Conservation (phyloP, 495 filamentous ascomycete species). For the Amorphotheca resinae region DNA sequence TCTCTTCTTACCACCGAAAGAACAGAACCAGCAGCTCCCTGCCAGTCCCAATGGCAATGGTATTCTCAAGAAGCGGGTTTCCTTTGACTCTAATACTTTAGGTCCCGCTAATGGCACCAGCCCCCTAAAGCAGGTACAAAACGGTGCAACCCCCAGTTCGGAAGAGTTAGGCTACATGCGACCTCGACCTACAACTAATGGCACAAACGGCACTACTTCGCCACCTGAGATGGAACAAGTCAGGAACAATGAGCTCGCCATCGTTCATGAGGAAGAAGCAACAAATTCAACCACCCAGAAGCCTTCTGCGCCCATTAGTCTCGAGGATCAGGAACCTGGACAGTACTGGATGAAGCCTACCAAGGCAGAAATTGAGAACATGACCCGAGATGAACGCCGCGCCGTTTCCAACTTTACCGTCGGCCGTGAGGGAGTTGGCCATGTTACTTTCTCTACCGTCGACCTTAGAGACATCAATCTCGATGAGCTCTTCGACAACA, state of each 20-base stretch:
- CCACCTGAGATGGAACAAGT: conserved; percentile 59
- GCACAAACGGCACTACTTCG: conserved; percentile 29
- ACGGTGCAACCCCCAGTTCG: conserved; percentile 38
- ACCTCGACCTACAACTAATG: conserved; percentile 30
- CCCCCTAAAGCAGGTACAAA: conserved; percentile 26
- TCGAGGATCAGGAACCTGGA: conserved; percentile 47
- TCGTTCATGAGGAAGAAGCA: conserved; percentile 60
- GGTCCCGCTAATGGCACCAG: conserved; percentile 32
- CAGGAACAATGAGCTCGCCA: conserved; percentile 61
- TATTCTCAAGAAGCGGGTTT: conserved; percentile 72
- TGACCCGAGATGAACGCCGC: conserved; percentile 62
- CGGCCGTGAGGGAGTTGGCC: conserved; percentile 67
- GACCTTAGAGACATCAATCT: conserved; percentile 63
- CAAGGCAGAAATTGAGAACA: conserved; percentile 53
- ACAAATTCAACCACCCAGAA: conserved; percentile 24
- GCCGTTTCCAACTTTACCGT: conserved; percentile 61
- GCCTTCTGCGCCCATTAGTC: conserved; percentile 22
- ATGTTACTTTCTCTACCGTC: conserved; percentile 68
- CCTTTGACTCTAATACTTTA: conserved; percentile 47
- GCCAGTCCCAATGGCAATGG: conserved; percentile 30
- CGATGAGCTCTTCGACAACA: conserved; percentile 55
- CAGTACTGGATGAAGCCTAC: conserved; percentile 78
- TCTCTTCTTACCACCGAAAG: conserved; percentile 48
- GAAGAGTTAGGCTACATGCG: conserved; percentile 59
- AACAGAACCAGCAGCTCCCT: conserved; percentile 27